Evolutionary conservation across 148 eudicot species (phyloP).

Genomic region (Dianthus caryophyllus): DNA sequence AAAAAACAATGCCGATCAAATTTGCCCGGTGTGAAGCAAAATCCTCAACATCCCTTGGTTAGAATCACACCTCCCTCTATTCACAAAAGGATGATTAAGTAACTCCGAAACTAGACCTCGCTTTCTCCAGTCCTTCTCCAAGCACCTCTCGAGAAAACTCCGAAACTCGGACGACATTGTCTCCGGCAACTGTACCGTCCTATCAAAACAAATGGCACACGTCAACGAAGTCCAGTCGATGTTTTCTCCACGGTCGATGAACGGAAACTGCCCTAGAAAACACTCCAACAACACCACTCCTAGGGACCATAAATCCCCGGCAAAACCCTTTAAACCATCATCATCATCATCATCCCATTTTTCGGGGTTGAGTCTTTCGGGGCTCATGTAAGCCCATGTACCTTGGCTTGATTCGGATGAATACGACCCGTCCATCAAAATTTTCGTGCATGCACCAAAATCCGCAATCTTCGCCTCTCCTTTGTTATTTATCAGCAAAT

Average conservation of each 20-base stretch:
- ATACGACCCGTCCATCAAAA: background rate
- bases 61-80: background rate
- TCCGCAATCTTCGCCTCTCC: background rate
- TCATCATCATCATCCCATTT: background rate
- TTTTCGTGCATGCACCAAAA: constrained; percentile 2
- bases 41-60: background rate
- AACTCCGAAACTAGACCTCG: constrained; percentile 11
- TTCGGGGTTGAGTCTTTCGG: background rate
- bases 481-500: background rate
- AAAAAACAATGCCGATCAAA: background rate
- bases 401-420: background rate
- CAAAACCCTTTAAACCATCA: background rate
- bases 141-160: background rate
- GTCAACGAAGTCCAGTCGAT: background rate
- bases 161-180: background rate
- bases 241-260: background rate
- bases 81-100: constrained; percentile 3
- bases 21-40: background rate
- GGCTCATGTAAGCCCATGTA: constrained; percentile 7
- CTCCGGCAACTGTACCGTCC: background rate
- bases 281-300: constrained; percentile 2
- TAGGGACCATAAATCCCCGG: background rate
- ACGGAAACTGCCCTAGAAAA: constrained; percentile 1
- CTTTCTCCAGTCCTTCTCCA: constrained; percentile 4
- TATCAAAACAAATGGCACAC: background rate